Evolutionary conservation across 805 yeast genomes (phyloP).

Genomic region (Zygosaccharomyces rouxii): DNA sequence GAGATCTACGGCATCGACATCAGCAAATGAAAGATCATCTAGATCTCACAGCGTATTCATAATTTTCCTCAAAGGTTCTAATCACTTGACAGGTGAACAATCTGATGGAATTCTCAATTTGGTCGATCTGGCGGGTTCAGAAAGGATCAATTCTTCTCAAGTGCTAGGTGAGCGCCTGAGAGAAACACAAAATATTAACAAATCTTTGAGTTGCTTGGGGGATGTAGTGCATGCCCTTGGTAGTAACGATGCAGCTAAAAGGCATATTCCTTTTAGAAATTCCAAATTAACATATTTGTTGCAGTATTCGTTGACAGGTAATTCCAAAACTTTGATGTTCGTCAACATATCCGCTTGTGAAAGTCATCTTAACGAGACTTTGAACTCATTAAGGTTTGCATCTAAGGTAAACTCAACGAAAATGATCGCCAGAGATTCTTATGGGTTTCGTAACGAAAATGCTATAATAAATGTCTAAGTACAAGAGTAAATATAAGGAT

Average conservation of each 20-base stretch:
- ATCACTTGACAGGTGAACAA: slow-evolving; percentile 44
- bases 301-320: slow-evolving; percentile 79
- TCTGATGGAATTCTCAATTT: slow-evolving; percentile 65
- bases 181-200: slow-evolving; percentile 88
- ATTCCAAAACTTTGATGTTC: slow-evolving; percentile 88
- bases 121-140: slow-evolving; percentile 93
- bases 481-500: slow-evolving; percentile 1
- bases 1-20: slow-evolving; percentile 78
- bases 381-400: slow-evolving; percentile 86
- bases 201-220: slow-evolving; percentile 80
- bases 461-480: slow-evolving; percentile 3
- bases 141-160: slow-evolving; percentile 68
- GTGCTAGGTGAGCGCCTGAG: slow-evolving; percentile 74
- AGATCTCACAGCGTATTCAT: slow-evolving; percentile 85
- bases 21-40: slow-evolving; percentile 77
- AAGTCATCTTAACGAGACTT: slow-evolving; percentile 65
- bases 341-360: slow-evolving; percentile 74
- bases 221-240: slow-evolving; percentile 79
- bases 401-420: slow-evolving; percentile 67
- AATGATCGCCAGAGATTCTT: slow-evolving; percentile 18
- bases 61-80: slow-evolving; percentile 53
- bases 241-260: slow-evolving; percentile 51
- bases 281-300: slow-evolving; percentile 84
- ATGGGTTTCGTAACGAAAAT: not conserved
- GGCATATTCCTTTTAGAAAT: slow-evolving; percentile 89